A percentile compares a stretch with the other conserved stretches of the same genome.
Conservation (phyloP, 169 alveolate species). For the Eimeria tenella region DNA sequence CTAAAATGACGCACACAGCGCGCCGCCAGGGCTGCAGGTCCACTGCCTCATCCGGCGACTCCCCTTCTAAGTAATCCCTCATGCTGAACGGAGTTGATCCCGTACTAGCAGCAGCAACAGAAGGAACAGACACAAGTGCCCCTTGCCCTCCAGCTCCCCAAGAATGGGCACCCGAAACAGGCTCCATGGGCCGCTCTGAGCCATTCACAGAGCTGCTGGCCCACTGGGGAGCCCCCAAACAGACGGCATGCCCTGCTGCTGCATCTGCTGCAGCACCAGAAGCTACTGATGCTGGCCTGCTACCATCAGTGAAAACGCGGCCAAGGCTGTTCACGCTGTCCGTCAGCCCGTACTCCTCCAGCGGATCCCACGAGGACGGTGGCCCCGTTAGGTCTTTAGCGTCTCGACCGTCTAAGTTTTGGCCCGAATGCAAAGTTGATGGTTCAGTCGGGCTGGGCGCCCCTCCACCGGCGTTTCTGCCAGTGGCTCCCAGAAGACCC, state of each 20-base stretch:
- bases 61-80: not conserved
- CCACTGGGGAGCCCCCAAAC: constrained; percentile 20
- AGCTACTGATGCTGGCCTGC: constrained; percentile 26
- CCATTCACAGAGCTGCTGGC: not conserved
- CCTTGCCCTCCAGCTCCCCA: not conserved
- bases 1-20: constrained; percentile 30
- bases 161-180: too few relatives aligned
- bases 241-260: not conserved
- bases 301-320: constrained; percentile 1
- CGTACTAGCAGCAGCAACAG: too few relatives aligned
- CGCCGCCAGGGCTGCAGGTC: constrained; percentile 54
- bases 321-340: not conserved
- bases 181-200: too few relatives aligned
- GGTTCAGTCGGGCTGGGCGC: not conserved
- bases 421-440: not conserved
- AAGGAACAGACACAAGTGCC: not conserved
- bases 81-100: too few relatives aligned
- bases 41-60: not conserved
- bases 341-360: not conserved
- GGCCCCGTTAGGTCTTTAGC: too few relatives aligned
- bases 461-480: not conserved
- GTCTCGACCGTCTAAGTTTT: too few relatives aligned
- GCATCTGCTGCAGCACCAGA: not conserved
- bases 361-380: not conserved
- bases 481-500: not conserved